Conservation (phyloP, 306 rosid species). For the Arachis hypogaea region DNA sequence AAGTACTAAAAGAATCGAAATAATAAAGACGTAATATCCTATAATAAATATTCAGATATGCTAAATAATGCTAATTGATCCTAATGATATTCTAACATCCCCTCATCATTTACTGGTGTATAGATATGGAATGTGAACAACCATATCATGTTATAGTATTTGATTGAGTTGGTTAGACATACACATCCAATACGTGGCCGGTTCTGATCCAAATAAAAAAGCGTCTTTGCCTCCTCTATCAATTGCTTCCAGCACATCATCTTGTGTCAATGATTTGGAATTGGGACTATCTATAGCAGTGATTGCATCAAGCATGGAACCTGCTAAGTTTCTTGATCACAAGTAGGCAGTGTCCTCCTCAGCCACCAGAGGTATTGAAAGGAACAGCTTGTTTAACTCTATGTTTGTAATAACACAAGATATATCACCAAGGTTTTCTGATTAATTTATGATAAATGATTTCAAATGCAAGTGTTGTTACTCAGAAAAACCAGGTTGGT, state of each 20-base stretch:
- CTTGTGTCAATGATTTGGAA: constrained; percentile 53
- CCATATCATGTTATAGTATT: constrained; percentile 15
- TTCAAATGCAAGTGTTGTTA: constrained; percentile 10
- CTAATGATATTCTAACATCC: too few species aligned
- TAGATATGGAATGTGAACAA: constrained; percentile 12
- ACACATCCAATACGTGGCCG: constrained; percentile 94
- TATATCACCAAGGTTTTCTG: too few species aligned
- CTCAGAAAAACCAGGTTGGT: not conserved
- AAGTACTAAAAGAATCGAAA: too few species aligned
- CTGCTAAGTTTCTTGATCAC: constrained; percentile 65
- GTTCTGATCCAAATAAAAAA: constrained; percentile 62
- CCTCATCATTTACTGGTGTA: constrained; percentile 12
- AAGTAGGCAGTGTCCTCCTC: constrained; percentile 89
- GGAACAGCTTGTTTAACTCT: constrained; percentile 83
- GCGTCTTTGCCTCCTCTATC: constrained; percentile 87
- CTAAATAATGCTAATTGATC: too few species aligned
- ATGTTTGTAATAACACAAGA: constrained; percentile 41
- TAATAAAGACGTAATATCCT: too few species aligned
- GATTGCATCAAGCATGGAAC: constrained; percentile 58
- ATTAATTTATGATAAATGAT: too few species aligned
- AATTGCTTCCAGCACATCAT: constrained; percentile 71
- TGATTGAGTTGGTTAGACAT: constrained; percentile 17
- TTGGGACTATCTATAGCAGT: constrained; percentile 46
- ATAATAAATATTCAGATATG: too few species aligned
- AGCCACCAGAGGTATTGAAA: constrained; percentile 87